Evolutionary conservation across 192 early-diverging fungal species (phyloP).

Genomic region (Physocladia obscura): DNA sequence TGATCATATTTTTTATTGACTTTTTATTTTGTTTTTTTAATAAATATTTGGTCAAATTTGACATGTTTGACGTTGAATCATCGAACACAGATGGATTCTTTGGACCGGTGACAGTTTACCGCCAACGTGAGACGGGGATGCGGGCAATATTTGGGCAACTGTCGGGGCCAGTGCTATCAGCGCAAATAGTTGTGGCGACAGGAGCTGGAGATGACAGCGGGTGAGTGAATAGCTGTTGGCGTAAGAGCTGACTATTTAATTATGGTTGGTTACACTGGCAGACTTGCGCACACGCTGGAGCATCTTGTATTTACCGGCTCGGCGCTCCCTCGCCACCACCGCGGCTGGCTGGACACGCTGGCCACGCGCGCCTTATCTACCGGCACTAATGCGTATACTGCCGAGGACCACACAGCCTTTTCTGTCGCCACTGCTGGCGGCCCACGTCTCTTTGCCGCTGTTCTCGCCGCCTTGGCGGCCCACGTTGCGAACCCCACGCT

Average conservation of each 20-base stretch:
- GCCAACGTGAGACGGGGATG: too few species aligned
- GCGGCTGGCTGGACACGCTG: slow-evolving; percentile 70
- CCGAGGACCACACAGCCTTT: slow-evolving; percentile 71
- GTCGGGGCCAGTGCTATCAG: slow-evolving; percentile 64
- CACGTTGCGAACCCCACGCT: slow-evolving; percentile 78
- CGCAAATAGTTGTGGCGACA: slow-evolving; percentile 76
- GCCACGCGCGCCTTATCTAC: slow-evolving; percentile 71
- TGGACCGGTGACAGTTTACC: too few species aligned
- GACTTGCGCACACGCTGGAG: slow-evolving; percentile 80
- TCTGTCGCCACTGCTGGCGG: slow-evolving; percentile 63
- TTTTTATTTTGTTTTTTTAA: too few species aligned
- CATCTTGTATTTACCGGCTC: slow-evolving; percentile 85
- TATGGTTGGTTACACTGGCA: too few species aligned
- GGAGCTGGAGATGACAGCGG: slow-evolving; percentile 63
- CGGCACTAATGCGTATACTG: slow-evolving; percentile 72
- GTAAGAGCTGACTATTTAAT: too few species aligned
- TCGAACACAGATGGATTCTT: too few species aligned
- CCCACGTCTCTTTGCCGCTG: slow-evolving; percentile 63
- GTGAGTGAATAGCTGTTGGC: too few species aligned
- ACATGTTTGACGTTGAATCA: too few species aligned
- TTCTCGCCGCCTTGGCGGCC: slow-evolving; percentile 78
- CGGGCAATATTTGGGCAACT: too few species aligned
- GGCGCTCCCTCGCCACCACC: neutral
- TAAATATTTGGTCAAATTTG: too few species aligned
- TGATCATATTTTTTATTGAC: too few species aligned